phyloP scores from a whole-genome alignment of 202 grass and related monocot genomes.

The Cymbopogon flexuosus region DNA sequence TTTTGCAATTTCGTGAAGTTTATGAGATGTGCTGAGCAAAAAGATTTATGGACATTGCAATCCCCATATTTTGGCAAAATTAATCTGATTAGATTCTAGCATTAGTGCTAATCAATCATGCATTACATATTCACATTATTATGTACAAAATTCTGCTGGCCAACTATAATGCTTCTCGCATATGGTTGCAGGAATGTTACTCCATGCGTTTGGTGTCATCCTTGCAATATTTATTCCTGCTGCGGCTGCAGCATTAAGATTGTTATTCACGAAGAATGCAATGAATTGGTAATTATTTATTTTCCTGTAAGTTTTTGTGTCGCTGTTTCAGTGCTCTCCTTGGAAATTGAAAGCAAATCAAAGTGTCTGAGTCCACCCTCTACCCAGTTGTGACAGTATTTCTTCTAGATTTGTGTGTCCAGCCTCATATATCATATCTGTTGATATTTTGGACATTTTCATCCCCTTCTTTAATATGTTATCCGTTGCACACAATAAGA shows the following conservation, averaged over 20 bases:
- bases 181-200: slow-evolving; percentile 68
- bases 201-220: slow-evolving; percentile 67
- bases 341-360: neutral
- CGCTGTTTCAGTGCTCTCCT: neutral
- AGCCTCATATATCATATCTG: neutral
- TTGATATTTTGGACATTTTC: slow-evolving; percentile 4
- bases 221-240: slow-evolving; percentile 77
- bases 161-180: slow-evolving; percentile 22
- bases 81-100: slow-evolving; percentile 16
- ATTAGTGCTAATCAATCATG: slow-evolving; percentile 2
- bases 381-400: neutral
- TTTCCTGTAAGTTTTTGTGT: neutral
- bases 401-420: neutral
- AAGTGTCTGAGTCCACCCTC: neutral
- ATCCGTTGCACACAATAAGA: neutral
- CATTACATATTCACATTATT: neutral
- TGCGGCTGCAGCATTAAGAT: slow-evolving; percentile 62
- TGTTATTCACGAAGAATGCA: slow-evolving; percentile 81
- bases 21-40: neutral
- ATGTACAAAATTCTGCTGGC: neutral
- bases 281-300: slow-evolving; percentile 87
- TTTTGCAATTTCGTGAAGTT: neutral
- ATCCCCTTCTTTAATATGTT: neutral
- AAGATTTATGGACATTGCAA: neutral
- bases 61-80: slow-evolving; percentile 3